Evolutionary conservation across 306 rosid genomes (phyloP).

Genomic region (Cucumis sativus): Cucumber_9930_V3 NC_026660.2:18584001-18584500

Average conservation of each 20-base stretch:
- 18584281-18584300: constrained; percentile 31
- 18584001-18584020: background rate
- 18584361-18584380: constrained; percentile 15
- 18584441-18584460: constrained; percentile 67
- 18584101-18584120: background rate
- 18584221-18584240: constrained; percentile 79
- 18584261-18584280: constrained; percentile 75
- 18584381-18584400: constrained; percentile 73
- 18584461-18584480: constrained; percentile 57
- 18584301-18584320: background rate
- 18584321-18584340: background rate
- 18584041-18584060: background rate
- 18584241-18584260: constrained; percentile 70
- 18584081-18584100: background rate
- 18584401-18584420: constrained; percentile 72
- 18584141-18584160: constrained; percentile 79
- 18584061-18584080: background rate
- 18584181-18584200: constrained; percentile 70
- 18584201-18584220: constrained; percentile 74
- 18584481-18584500: constrained; percentile 47
- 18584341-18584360: constrained; percentile 1
- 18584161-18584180: constrained; percentile 74
- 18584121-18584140: constrained; percentile 37
- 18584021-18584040: background rate
- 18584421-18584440: constrained; percentile 73